These are phyloP conservation scores for Sphaerulina musiva DNA, from an alignment of 2,329 filamentous ascomycete genomes.

Conservation along the genomic window DNA sequence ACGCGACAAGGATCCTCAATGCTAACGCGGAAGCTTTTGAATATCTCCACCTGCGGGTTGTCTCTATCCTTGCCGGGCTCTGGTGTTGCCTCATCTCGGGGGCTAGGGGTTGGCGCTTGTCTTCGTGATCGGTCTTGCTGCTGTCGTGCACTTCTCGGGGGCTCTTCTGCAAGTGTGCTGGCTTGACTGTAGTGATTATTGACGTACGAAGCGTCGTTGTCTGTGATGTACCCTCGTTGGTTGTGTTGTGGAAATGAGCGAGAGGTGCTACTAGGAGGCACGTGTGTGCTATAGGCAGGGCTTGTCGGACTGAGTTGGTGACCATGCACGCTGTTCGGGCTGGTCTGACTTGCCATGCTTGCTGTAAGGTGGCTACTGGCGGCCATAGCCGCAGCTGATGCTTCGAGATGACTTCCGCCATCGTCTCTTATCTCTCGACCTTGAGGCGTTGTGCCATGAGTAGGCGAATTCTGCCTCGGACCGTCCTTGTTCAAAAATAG, in stretches of 20 bases:
- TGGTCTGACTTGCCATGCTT: slow-evolving; percentile 41
- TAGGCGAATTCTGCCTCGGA: slow-evolving; percentile 47
- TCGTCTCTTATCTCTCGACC: slow-evolving; percentile 31
- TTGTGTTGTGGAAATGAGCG: slow-evolving; percentile 29
- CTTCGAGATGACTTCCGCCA: slow-evolving; percentile 37
- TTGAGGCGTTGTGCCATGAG: slow-evolving; percentile 36
- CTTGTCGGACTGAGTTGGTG: slow-evolving; percentile 45
- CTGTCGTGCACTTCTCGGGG: slow-evolving; percentile 17
- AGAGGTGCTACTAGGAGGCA: slow-evolving; percentile 23
- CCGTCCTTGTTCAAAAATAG: slow-evolving; percentile 41
- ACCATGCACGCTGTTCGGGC: slow-evolving; percentile 33
- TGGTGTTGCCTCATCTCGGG: slow-evolving; percentile 28
- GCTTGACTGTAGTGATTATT: slow-evolving; percentile 25
- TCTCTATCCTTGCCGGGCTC: slow-evolving; percentile 25
- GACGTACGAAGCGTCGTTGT: slow-evolving; percentile 25
- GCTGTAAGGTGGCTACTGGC: slow-evolving; percentile 47
- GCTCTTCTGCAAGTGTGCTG: slow-evolving; percentile 18
- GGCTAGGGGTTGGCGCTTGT: slow-evolving; percentile 29
- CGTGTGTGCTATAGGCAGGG: slow-evolving; percentile 40
- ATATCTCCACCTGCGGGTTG: slow-evolving; percentile 73
- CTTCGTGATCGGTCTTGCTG: slow-evolving; percentile 26
- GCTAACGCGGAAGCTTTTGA: slow-evolving; percentile 96
- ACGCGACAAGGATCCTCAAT: slow-evolving; percentile 98
- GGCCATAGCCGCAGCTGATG: slow-evolving; percentile 46
- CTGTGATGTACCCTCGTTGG: slow-evolving; percentile 13